phyloP scores from a whole-genome alignment of 169 alveolate genomes.

The Plasmodium fragile region DNA sequence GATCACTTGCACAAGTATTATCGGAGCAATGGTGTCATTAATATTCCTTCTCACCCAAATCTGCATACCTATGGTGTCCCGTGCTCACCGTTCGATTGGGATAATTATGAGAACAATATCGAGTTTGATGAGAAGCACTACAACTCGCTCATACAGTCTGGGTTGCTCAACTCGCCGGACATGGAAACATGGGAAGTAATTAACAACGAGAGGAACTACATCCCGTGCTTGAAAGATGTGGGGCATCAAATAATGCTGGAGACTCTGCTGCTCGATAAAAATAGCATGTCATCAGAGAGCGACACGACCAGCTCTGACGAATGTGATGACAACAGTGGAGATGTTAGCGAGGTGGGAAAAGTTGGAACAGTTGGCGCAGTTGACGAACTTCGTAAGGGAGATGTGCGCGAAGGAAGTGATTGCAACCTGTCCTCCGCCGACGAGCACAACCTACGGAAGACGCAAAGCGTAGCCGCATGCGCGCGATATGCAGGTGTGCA shows the following conservation, averaged over 20 bases:
- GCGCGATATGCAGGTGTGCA: background rate
- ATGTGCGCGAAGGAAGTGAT: background rate
- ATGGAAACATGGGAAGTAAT: constrained; percentile 80
- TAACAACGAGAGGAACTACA: constrained; percentile 80
- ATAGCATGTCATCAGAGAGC: constrained; percentile 18
- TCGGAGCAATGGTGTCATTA: constrained; percentile 78
- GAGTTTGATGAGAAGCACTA: constrained; percentile 84
- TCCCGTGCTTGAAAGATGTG: constrained; percentile 82
- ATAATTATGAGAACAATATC: constrained; percentile 79
- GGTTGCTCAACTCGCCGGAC: constrained; percentile 75
- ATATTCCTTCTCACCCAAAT: constrained; percentile 84
- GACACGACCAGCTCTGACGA: background rate
- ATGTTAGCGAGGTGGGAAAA: background rate
- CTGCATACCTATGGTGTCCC: constrained; percentile 87
- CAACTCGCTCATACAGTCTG: constrained; percentile 80
- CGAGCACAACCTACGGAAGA: background rate
- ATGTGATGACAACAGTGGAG: background rate
- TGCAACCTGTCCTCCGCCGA: background rate
- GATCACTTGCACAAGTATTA: constrained; percentile 83
- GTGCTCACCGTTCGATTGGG: constrained; percentile 84
- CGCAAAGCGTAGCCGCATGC: background rate
- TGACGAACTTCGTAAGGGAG: background rate
- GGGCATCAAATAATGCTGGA: constrained; percentile 85
- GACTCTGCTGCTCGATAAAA: constrained; percentile 76
- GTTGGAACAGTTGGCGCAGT: background rate